phyloP scores from a whole-genome alignment of 306 rosid species.

The Fagus crenata region DNA sequence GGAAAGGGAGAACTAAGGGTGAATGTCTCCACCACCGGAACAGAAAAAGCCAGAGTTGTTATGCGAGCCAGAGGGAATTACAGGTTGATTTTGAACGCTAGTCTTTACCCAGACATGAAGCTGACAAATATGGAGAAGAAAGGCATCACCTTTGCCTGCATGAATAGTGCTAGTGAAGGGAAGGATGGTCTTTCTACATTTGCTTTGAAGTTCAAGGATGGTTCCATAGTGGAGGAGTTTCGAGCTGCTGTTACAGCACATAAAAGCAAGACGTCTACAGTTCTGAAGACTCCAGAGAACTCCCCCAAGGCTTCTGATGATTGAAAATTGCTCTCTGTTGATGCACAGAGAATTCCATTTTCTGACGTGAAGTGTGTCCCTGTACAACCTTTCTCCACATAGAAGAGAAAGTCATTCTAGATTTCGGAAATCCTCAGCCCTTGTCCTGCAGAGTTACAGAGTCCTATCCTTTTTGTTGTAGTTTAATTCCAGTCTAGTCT shows the following conservation, averaged over 20 bases:
- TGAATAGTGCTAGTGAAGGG: slow-evolving; percentile 78
- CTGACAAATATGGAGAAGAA: slow-evolving; percentile 84
- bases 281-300: slow-evolving; percentile 72
- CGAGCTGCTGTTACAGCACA: slow-evolving; percentile 58
- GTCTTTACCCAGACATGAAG: slow-evolving; percentile 84
- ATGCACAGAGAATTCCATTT: slow-evolving; percentile 16
- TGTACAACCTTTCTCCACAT: slow-evolving; percentile 12
- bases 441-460: slow-evolving; percentile 46
- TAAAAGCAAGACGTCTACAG: slow-evolving; percentile 49
- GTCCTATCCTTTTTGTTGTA: slow-evolving; percentile 48
- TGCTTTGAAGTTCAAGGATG: slow-evolving; percentile 92
- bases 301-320: slow-evolving; percentile 65
- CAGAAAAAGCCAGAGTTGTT: slow-evolving; percentile 66
- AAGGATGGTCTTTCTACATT: slow-evolving; percentile 71
- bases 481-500: slow-evolving; percentile 37
- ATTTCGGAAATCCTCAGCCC: slow-evolving; percentile 37
- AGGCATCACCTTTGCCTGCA: slow-evolving; percentile 91
- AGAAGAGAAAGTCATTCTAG: slow-evolving; percentile 27
- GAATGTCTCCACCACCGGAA: slow-evolving; percentile 56
- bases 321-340: slow-evolving; percentile 27
- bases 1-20: slow-evolving; percentile 92
- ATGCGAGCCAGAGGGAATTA: slow-evolving; percentile 85
- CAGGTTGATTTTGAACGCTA: slow-evolving; percentile 82
- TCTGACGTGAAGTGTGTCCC: slow-evolving; percentile 24
- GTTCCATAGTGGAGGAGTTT: slow-evolving; percentile 67